These are phyloP conservation scores for Trichoderma koningiopsis DNA, from an alignment of 2,329 filamentous ascomycete species.

Conservation along the genomic window DNA sequence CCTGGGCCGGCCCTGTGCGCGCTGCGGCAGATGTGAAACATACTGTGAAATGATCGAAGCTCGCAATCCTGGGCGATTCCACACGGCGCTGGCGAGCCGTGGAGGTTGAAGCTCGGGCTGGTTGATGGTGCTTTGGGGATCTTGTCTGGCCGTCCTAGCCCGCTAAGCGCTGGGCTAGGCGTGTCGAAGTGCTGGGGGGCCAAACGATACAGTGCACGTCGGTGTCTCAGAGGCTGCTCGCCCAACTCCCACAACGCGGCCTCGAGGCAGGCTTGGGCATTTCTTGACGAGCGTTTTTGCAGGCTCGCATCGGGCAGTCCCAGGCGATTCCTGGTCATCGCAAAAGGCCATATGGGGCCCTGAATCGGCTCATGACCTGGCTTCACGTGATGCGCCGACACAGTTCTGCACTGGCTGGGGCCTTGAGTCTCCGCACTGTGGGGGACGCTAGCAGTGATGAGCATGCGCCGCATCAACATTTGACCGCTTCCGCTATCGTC, in stretches of 20 bases:
- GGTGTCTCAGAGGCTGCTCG: constrained; percentile 3
- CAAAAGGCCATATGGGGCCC: constrained; percentile 32
- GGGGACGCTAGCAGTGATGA: constrained; percentile 24
- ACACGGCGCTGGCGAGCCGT: constrained; percentile 33
- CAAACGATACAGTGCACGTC: constrained; percentile 29
- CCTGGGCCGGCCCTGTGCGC: constrained; percentile 13
- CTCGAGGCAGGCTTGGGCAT: constrained; percentile 16
- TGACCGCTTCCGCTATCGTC: constrained; percentile 29
- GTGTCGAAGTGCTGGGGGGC: constrained; percentile 35
- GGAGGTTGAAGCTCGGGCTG: constrained; percentile 33
- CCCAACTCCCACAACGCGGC: constrained; percentile 19
- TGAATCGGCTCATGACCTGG: constrained; percentile 36
- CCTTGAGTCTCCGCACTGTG: constrained; percentile 33
- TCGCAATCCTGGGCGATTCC: constrained; percentile 33
- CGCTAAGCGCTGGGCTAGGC: constrained; percentile 41
- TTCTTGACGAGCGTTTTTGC: constrained; percentile 4
- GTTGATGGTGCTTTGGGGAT: constrained; percentile 36
- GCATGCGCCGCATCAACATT: constrained; percentile 34
- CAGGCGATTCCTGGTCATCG: constrained; percentile 3
- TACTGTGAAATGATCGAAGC: constrained; percentile 28
- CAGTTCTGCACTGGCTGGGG: constrained; percentile 30
- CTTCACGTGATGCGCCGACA: constrained; percentile 41
- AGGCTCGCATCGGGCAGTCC: constrained; percentile 5
- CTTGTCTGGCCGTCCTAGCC: constrained; percentile 31
- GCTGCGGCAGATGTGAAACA: constrained; percentile 23